A percentile compares a stretch with the other conserved stretches of the same genome.
phyloP scores from a whole-genome alignment of 2,329 filamentous ascomycete species.

The Fonsecaea pugnacius region DNA sequence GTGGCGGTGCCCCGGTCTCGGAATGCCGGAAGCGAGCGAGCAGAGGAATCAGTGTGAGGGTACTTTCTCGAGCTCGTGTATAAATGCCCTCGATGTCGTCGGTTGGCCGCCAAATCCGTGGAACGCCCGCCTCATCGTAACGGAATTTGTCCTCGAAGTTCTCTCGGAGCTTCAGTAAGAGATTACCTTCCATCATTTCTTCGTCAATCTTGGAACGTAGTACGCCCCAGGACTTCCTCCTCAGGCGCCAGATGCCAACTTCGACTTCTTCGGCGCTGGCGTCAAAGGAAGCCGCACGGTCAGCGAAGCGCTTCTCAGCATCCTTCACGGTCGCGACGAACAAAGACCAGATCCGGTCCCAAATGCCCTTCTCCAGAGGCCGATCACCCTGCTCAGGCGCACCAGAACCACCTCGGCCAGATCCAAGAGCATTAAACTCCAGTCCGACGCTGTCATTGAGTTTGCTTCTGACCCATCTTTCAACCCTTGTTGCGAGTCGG shows the following conservation, averaged over 20 bases:
- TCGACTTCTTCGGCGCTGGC: conserved; percentile 89
- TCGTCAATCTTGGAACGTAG: conserved; percentile 90
- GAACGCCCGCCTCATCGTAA: conserved; percentile 92
- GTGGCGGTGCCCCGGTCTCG: conserved; percentile 71
- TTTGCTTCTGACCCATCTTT: conserved; percentile 89
- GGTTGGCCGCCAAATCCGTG: conserved; percentile 92
- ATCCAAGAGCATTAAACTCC: conserved; percentile 95
- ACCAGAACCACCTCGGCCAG: conserved; percentile 78
- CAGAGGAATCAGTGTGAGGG: conserved; percentile 85
- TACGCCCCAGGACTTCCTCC: conserved; percentile 92
- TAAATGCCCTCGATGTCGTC: conserved; percentile 98
- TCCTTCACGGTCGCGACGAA: conserved; percentile 83
- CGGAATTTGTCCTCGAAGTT: conserved; percentile 99
- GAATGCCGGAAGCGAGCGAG: conserved; percentile 81
- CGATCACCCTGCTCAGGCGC: conserved; percentile 79
- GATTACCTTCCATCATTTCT: conserved; percentile 96
- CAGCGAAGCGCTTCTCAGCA: conserved; percentile 82
- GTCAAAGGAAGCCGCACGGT: conserved; percentile 90
- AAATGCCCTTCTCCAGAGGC: conserved; percentile 80
- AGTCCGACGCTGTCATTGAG: conserved; percentile 85
- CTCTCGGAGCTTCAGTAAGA: conserved; percentile 90
- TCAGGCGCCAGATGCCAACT: conserved; percentile 86
- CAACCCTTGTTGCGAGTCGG: conserved; percentile 83
- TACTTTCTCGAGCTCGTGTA: conserved; percentile 88
- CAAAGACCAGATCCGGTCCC: conserved; percentile 91